phyloP scores from a whole-genome alignment of 768 basidiomycete genomes.

The Pleurotus giganteus region DNA sequence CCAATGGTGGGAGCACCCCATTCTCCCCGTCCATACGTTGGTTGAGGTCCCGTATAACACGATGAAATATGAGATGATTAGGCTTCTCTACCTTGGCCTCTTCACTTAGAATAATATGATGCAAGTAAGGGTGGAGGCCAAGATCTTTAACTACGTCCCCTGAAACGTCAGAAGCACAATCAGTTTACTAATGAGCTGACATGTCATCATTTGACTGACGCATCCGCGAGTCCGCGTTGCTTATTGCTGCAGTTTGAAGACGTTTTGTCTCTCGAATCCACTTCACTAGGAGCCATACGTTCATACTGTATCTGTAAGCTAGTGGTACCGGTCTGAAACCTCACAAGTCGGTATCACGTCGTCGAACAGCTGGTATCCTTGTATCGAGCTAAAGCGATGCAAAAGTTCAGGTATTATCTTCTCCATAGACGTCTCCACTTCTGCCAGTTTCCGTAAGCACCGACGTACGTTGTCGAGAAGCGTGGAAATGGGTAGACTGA shows the following conservation, averaged over 20 bases:
- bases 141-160: conserved; percentile 61
- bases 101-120: conserved; percentile 67
- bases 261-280: conserved; percentile 39
- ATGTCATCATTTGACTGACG: conserved; percentile 39
- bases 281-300: too few relatives aligned
- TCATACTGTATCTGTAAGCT: too few relatives aligned
- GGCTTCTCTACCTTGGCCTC: conserved; percentile 73
- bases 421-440: conserved; percentile 49
- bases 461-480: background rate
- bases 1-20: conserved; percentile 21
- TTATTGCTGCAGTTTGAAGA: conserved; percentile 58
- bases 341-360: conserved; percentile 48
- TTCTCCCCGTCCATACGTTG: conserved; percentile 12
- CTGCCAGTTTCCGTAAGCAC: conserved; percentile 29
- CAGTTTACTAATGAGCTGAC: conserved; percentile 4
- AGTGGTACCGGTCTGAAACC: too few relatives aligned
- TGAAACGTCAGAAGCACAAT: conserved; percentile 16
- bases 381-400: conserved; percentile 62
- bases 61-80: conserved; percentile 51
- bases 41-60: conserved; percentile 36
- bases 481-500: conserved; percentile 22
- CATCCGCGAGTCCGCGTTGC: conserved; percentile 73
- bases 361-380: conserved; percentile 65
- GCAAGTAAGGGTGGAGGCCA: conserved; percentile 44
- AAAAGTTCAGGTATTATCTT: conserved; percentile 62